Evolutionary conservation across 257 asterid species (phyloP).

Genomic region (Ilex asprella): DNA sequence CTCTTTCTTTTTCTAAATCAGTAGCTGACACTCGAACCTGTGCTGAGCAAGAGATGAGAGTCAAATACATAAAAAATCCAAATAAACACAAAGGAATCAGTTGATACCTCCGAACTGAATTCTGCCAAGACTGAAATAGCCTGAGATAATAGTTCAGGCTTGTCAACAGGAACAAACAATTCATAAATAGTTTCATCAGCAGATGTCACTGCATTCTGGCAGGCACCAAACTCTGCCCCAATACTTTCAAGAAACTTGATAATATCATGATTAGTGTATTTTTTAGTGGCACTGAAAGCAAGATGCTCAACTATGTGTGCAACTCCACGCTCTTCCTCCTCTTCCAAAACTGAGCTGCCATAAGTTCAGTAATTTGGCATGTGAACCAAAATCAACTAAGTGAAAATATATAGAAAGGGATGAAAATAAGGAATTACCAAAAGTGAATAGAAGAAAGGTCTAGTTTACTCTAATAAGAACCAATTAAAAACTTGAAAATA

Average conservation of each 20-base stretch:
- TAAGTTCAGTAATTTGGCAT: constrained; percentile 30
- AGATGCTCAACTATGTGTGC: constrained; percentile 98
- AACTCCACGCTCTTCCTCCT: constrained; percentile 96
- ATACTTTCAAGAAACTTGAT: constrained; percentile 90
- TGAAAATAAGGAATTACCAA: background rate
- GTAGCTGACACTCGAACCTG: constrained; percentile 71
- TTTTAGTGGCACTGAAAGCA: constrained; percentile 91
- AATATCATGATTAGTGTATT: constrained; percentile 82
- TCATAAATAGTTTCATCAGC: constrained; percentile 93
- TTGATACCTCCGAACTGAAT: constrained; percentile 80
- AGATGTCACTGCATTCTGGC: constrained; percentile 88
- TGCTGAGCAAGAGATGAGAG: constrained; percentile 13
- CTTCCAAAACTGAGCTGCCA: constrained; percentile 97
- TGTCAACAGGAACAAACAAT: constrained; percentile 91
- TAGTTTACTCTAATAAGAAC: background rate
- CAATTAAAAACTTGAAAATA: too few species aligned
- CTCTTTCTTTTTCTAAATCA: constrained; percentile 96
- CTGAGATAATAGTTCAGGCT: constrained; percentile 80
- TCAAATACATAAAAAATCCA: constrained; percentile 4
- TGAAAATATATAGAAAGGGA: too few species aligned
- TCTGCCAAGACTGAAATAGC: constrained; percentile 85
- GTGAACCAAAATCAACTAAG: constrained; percentile 13
- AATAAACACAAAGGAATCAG: constrained; percentile 15
- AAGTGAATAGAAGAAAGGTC: too few species aligned
- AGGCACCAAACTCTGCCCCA: constrained; percentile 96